phyloP scores from a whole-genome alignment of 2,329 filamentous ascomycete genomes.

The Zopfia rhizophila region DNA sequence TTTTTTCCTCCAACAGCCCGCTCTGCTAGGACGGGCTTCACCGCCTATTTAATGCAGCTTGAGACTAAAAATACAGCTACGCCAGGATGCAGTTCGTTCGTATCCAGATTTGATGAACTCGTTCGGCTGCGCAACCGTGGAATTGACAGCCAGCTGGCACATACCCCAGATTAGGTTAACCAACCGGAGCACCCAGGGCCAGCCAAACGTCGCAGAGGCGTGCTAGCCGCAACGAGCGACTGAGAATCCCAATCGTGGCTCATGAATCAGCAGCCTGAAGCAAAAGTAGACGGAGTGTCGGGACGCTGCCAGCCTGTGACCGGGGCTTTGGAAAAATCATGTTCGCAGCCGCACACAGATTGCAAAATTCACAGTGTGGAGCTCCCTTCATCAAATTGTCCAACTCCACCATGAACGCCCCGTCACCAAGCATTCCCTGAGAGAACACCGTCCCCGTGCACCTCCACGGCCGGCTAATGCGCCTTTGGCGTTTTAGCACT shows the following conservation, averaged over 20 bases:
- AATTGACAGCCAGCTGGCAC: constrained; percentile 37
- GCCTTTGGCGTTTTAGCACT: constrained; percentile 44
- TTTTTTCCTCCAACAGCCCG: constrained; percentile 22
- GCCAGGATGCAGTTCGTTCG: constrained; percentile 37
- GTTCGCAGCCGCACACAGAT: constrained; percentile 40
- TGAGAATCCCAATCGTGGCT: constrained; percentile 22
- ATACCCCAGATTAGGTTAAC: constrained; percentile 33
- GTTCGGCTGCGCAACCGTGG: constrained; percentile 29
- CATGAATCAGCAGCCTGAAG: constrained; percentile 28
- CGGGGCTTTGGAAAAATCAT: constrained; percentile 40
- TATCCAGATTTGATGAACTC: constrained; percentile 36
- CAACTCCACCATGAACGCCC: constrained; percentile 27
- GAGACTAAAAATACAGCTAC: constrained; percentile 42
- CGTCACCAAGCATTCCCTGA: constrained; percentile 28
- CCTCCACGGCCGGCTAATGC: constrained; percentile 49
- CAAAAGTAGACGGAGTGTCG: constrained; percentile 33
- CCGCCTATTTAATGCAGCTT: constrained; percentile 44
- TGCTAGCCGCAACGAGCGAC: constrained; percentile 34
- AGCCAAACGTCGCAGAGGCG: constrained; percentile 36
- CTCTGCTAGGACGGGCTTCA: constrained; percentile 33
- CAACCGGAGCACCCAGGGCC: constrained; percentile 31
- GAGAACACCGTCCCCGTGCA: constrained; percentile 47
- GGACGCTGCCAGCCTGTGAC: constrained; percentile 37
- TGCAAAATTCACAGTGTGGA: constrained; percentile 28
- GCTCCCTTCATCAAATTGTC: constrained; percentile 34